Conservation (phyloP, 2,329 filamentous ascomycete genomes). For the Cytospora piceicola region DNA sequence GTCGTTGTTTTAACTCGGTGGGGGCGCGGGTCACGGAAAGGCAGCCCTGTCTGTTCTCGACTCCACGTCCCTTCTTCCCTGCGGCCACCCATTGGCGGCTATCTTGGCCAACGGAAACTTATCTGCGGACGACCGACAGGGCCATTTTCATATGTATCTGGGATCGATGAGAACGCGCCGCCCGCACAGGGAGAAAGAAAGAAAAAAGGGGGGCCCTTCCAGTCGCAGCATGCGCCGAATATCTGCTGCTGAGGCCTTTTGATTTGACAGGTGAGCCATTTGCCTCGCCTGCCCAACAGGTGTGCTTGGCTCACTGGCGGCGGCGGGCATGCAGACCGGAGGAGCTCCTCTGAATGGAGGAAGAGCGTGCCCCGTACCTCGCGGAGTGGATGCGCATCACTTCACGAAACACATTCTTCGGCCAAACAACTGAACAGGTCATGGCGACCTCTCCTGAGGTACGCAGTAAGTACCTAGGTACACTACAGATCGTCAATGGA, state of each 20-base stretch:
- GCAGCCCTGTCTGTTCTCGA: constrained; percentile 16
- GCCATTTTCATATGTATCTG: constrained; percentile 10
- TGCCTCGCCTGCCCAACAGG: not conserved
- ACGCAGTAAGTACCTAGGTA: not conserved
- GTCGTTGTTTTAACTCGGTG: constrained; percentile 19
- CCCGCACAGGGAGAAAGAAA: constrained; percentile 12
- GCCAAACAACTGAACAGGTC: not conserved
- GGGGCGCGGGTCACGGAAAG: constrained; percentile 21
- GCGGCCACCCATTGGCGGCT: constrained; percentile 25
- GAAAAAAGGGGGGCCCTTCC: not conserved
- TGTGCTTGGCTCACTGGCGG: not conserved
- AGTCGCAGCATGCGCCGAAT: not conserved
- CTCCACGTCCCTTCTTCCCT: not conserved
- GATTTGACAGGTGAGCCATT: not conserved
- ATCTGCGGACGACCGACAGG: constrained; percentile 9
- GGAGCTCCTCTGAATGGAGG: not conserved
- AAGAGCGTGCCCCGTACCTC: not conserved
- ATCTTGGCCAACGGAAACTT: constrained; percentile 22
- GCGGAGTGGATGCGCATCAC: not conserved
- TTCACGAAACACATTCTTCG: not conserved
- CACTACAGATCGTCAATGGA: not conserved
- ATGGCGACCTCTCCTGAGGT: not conserved
- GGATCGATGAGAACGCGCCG: constrained; percentile 13
- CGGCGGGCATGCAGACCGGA: not conserved
- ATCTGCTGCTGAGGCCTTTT: not conserved